Base-by-base conservation (phyloP, 2,329 filamentous ascomycete species). In the Aspergillus calidoustus region DNA sequence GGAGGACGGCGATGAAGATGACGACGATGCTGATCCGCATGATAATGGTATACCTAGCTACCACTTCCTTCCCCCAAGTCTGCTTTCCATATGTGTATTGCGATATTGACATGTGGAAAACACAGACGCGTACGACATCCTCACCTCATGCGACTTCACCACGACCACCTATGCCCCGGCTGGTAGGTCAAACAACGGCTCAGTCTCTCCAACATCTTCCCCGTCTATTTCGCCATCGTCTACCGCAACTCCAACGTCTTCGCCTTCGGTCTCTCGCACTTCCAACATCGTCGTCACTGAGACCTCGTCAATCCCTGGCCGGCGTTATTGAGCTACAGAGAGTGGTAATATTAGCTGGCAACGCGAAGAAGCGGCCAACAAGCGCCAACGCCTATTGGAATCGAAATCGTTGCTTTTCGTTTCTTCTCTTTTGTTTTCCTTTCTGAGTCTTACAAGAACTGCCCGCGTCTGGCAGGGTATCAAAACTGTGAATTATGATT, bases 121-220 rank as follows among this genome's bases (percentile, higher is more conserved):
- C 7, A 22, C 47, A 74, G 73, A 74, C 30, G 73, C 71, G 30
- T 71, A 74, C 47, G 68, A 72, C 13, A 70, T 75, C 31, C 68
- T 74, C n/a, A 62, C 53, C 49, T 69, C 67, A 25, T 75, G 73
- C 64, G 59, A 57, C 9, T 62, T 74, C 30, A 67, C 58, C 19
- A 72, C 71, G 9, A 75, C 71, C 9, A 69, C 66, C 22, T 75
- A 70, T 55, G 67, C 67, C 38, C 46, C 72, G 17, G 63, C 67
- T 15, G 66, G 67, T 38, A 41, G 34, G 15, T 41, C 64, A 70
- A 41, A 71, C 71, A 9, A 60, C 64, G 2, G 65, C 58, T 47
- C 62, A 23, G 66, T 30, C 15, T 34, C n/a, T 23, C 43, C 30
- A 48, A 25, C 28, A 3, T 31, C 30, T 46, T 31, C 41, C n/a